Base-by-base conservation (phyloP, 176 grass and related monocot genomes). In the bread wheat (Triticum aestivum) region DNA sequence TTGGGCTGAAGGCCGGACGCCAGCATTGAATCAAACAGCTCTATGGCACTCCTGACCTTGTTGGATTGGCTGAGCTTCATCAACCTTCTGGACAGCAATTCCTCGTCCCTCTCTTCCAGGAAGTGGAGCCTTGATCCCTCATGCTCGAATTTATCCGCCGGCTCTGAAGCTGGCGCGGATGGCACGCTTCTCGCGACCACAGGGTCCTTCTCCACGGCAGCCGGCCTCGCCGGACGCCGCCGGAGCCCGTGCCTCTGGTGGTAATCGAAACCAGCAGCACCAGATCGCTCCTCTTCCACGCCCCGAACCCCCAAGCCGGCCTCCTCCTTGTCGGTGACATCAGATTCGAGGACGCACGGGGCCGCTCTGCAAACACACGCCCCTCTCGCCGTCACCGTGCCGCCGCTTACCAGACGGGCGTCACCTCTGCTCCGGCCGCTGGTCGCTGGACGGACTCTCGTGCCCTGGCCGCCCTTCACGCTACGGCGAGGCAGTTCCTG, bases 61-160 rank as follows among this genome's bases (percentile, higher is more conserved):
- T 98, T 98, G 27, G 82, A 92, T 71, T 92, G 88, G 84, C 96
- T 82, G 20, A 98, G 88, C 85, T 67, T 85, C 78, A 94, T 80
- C 65, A 98, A 21, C 81, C 96, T 94, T 74, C 30, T 88, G 18
- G 96, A 98, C 51, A 95, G 81, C 61, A 44, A 21, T 37, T 89
- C 80, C 85, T 98, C 93, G 77, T 95, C 86, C 89, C 86, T 92
- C 88, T 98, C 96, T 51, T 98, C 96, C 82, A 98, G 86, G 74
- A 91, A 98, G 83, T 98, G 88, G 61, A 98, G 75, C 52, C 90
- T 93, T 21, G 80, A 67, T 11, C 24, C 75, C 4, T 79, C 69
- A 70, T 45, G 64, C 63, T 86, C 80, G 23, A 77, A 79, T 54
- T 45, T 70, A 10, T 49, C 84, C 75, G 79, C 73, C 27, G 66